phyloP scores from a whole-genome alignment of 108 stramenopile genomes.

The Pseudonitzschia multiseries region DNA sequence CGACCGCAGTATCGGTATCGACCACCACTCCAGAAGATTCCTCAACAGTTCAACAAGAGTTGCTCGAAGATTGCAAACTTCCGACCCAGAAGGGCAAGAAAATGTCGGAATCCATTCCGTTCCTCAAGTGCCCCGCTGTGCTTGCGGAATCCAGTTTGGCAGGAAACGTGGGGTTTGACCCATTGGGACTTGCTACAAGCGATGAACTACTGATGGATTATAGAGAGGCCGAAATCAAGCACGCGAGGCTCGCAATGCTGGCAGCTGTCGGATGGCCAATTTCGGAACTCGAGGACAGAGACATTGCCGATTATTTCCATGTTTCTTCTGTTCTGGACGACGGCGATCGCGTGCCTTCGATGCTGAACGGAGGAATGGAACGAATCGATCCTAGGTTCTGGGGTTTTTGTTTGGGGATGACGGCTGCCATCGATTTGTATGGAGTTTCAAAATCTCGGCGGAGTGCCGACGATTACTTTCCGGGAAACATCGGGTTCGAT shows the following conservation, averaged over 20 bases:
- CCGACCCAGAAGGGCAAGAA: constrained; percentile 27
- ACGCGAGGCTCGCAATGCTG: constrained; percentile 85
- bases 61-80: background rate
- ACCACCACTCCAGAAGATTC: background rate
- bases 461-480: constrained; percentile 40
- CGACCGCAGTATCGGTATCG: background rate
- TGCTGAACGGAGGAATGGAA: constrained; percentile 78
- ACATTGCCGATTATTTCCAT: constrained; percentile 58
- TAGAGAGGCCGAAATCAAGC: constrained; percentile 88
- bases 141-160: constrained; percentile 51
- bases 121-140: constrained; percentile 52
- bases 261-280: constrained; percentile 85
- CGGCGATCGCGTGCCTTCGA: constrained; percentile 66
- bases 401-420: constrained; percentile 74
- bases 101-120: constrained; percentile 66
- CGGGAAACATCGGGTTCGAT: constrained; percentile 87
- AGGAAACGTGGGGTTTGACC: constrained; percentile 91
- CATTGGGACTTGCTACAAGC: constrained; percentile 63
- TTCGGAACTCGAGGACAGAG: constrained; percentile 68
- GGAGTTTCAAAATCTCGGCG: constrained; percentile 41
- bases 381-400: constrained; percentile 65
- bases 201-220: constrained; percentile 54
- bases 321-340: constrained; percentile 48
- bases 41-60: background rate
- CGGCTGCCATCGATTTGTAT: constrained; percentile 74